Conservation (phyloP, 768 basidiomycete genomes). For the Agaricus sinodeliciosus region DNA sequence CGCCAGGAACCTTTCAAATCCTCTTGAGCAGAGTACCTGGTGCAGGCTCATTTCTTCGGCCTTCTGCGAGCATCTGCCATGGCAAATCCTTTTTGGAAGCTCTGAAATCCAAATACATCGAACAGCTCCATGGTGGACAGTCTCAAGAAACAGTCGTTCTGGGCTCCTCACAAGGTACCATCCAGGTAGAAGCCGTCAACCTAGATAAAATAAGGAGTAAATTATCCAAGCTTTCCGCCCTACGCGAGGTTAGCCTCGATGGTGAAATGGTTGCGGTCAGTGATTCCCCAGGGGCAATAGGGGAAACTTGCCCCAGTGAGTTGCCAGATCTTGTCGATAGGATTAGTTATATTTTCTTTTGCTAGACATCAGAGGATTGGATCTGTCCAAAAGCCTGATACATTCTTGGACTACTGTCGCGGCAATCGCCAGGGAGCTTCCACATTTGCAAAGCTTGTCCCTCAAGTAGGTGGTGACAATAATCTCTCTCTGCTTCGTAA, state of each 20-base stretch:
- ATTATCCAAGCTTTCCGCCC: conserved; percentile 54
- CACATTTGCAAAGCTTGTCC: conserved; percentile 53
- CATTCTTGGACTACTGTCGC: conserved; percentile 66
- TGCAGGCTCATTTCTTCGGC: conserved; percentile 79
- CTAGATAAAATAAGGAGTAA: conserved; percentile 73
- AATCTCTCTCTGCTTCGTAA: conserved; percentile 12
- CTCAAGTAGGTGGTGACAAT: conserved; percentile 59
- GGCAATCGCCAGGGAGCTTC: conserved; percentile 55
- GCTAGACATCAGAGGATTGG: conserved; percentile 70
- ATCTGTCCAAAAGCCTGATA: conserved; percentile 74
- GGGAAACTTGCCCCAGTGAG: conserved; percentile 64
- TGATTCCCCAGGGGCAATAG: conserved; percentile 45
- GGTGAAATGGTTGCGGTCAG: conserved; percentile 48
- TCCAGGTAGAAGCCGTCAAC: conserved; percentile 81
- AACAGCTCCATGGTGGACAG: conserved; percentile 43
- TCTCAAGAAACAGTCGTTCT: conserved; percentile 60
- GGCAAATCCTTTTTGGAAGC: conserved; percentile 73
- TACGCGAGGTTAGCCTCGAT: conserved; percentile 81
- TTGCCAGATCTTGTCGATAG: conserved; percentile 1
- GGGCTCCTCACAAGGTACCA: conserved; percentile 77
- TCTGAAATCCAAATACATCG: conserved; percentile 72
- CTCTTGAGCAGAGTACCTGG: conserved; percentile 39
- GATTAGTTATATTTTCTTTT: conserved; percentile 3
- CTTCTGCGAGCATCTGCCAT: conserved; percentile 48
- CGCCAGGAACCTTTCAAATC: conserved; percentile 14